Base-by-base conservation (phyloP, 805 yeast genomes). In the Yarrowia sp. region DNA sequence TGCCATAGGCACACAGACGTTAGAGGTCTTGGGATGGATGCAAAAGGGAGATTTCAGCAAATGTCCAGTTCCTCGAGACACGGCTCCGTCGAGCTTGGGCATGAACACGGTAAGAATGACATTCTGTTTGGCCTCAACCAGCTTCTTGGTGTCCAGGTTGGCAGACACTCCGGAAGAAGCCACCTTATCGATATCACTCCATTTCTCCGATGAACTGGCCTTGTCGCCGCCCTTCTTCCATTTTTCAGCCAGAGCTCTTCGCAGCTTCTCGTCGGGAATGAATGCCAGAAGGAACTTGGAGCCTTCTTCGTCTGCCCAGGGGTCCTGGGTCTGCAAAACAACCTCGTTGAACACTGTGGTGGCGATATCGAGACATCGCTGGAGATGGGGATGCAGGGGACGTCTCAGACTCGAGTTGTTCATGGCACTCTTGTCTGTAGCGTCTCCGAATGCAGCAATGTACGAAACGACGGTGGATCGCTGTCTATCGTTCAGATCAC, bases 21-120 rank as follows among this genome's bases (percentile, higher is more conserved):
- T 89, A 9, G 97, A 97, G 0, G 99, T 95, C 2, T 92, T 88
- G 1, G 99, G 99, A 77, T 95, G 99, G 50, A 95, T 87, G 80
- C 98, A 94, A 76, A 95, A 95, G 17, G 99, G 99, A 1, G 98
- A 90, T 76, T 95, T 95, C 73, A 95, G 84, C 78, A 95, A 87
- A 81, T 95, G 99, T 79, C 88, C 91, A 74, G 93, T 82, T 76
- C 90, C 95, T 72, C 88, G 85, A 9, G 98, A 90, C 42, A 95
- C 99, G 77, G 93, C 96, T 60, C 90, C 87, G 84, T 95, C 99
- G 70, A 95, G 82, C 73, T 97, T 84, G 50, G 99, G 99, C 77
- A 94, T 94, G 80, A 92, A 79, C 69, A 90, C 88, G 70, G 86
- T 88, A 44, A 95, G 78, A 24, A 94, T 87, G 68, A 92, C 82